Evolutionary conservation across 495 filamentous ascomycete species (phyloP), one percentile per base, ranked within the genome.

Genomic region (Parmelia sp.): DNA sequence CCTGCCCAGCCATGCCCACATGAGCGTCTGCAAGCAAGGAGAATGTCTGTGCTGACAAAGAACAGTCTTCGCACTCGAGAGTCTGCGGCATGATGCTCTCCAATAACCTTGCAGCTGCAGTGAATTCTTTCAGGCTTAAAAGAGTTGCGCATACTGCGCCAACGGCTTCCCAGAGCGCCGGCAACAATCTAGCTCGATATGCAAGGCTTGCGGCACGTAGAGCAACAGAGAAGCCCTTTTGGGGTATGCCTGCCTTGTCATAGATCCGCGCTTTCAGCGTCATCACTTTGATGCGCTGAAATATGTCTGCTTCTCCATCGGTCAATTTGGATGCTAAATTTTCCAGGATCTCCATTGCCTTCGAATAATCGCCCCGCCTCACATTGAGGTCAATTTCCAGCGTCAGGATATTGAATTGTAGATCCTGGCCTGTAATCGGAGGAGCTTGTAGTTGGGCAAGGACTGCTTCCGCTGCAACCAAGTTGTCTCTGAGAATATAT

Each of bases 191-290:
- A 3, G 89, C 83, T 45, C 87, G 81, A 79, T 88, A 85, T 1
- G 91, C 87, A 39, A 90, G 85, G 71, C 80, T 87, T 4, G 90
- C 89, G 3, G 92, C 94, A 27, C 90, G 82, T 70, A 97, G 79
- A 25, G 87, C 87, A 23, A 96, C 79, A 6, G 88, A 91, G 71
- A 97, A 94, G 1, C 89, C 94, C 66, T 87, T 88, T 63, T 92
- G 85, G 0, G 92, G 84, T 8, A 87, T 85, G 23, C 88, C 89
- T 62, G 82, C 81, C 70, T 81, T 81, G 57, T 85, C 83, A 66
- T 91, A 86, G 15, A 96, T 80, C 15, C 83, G 79, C 1, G 88
- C 90, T 73, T 97, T 97, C 56, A 85, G 71, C 29, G 86, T 83
- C 35, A 97, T 85, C 3, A 96, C 78, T 55, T 86, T 84, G 58